These are phyloP conservation scores for Macroventuria anomochaeta DNA, from an alignment of 2,329 filamentous ascomycete species.

Conservation along the genomic window DNA sequence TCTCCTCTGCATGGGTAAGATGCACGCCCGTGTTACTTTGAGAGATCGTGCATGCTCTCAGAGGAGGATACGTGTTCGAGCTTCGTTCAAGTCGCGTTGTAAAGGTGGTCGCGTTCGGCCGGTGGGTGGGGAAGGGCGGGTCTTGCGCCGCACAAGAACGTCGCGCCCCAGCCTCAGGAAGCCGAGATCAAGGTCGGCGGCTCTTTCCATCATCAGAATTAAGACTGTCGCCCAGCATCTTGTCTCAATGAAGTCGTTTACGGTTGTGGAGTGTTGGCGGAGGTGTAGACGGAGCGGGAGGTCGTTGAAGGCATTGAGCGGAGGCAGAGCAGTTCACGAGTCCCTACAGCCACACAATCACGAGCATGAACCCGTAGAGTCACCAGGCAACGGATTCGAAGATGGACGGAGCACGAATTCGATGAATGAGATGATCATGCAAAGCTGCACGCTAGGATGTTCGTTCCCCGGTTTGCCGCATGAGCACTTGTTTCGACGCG, in stretches of 20 bases:
- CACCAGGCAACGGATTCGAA: neutral
- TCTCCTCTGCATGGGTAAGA: too few species aligned
- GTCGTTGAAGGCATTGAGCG: neutral
- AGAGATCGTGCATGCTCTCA: neutral
- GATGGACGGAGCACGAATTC: neutral
- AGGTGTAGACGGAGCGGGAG: neutral
- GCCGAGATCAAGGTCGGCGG: neutral
- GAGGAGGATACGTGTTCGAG: neutral
- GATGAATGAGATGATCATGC: conserved; percentile 2
- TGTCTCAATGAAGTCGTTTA: neutral
- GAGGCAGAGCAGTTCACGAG: neutral
- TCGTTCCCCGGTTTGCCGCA: neutral
- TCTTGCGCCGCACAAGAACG: neutral
- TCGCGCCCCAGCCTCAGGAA: conserved; percentile 8
- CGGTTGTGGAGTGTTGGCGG: neutral
- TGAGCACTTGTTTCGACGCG: neutral
- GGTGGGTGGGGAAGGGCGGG: neutral
- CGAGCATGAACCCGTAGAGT: neutral
- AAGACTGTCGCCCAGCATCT: neutral
- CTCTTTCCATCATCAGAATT: neutral
- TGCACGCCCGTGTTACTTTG: neutral
- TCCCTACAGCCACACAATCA: neutral
- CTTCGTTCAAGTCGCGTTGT: neutral
- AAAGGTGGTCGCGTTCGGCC: neutral
- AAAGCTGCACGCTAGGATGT: neutral